Percentiles rank a stretch among this genome's conserved stretches.
Evolutionary conservation across 2,329 filamentous ascomycete species (phyloP).

Genomic region (Aspergillus fumigatus): DNA sequence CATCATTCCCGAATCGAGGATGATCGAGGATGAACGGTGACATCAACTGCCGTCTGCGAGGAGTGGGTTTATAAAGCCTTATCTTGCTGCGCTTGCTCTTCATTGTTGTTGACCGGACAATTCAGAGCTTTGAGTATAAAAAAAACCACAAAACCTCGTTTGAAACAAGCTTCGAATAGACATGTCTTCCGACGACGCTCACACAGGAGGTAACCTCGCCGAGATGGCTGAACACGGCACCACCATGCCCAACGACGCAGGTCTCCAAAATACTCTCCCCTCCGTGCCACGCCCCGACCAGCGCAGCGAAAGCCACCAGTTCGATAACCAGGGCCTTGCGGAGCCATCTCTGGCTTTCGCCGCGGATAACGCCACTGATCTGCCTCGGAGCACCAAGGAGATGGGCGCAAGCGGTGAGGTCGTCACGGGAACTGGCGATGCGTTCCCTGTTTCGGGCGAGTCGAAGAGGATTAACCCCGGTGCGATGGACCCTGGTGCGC

Average conservation of each 20-base stretch:
- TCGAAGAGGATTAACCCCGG: constrained; percentile 29
- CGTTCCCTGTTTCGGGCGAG: constrained; percentile 34
- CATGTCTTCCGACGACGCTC: constrained; percentile 18
- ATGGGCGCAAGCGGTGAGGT: constrained; percentile 32
- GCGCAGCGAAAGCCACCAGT: constrained; percentile 26
- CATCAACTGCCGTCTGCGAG: constrained; percentile 3
- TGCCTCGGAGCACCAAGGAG: constrained; percentile 4
- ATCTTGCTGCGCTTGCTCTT: not conserved
- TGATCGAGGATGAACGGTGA: constrained; percentile 1
- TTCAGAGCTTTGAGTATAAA: no score
- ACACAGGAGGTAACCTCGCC: constrained; percentile 36
- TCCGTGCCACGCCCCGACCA: constrained; percentile 48
- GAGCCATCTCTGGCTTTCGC: constrained; percentile 36
- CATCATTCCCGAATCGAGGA: constrained; percentile 3
- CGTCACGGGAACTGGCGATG: constrained; percentile 39
- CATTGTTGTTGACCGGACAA: not conserved
- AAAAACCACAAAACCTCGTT: not conserved
- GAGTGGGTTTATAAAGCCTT: not conserved
- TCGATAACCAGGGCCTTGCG: constrained; percentile 34
- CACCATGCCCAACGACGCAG: constrained; percentile 45
- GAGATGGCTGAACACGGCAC: constrained; percentile 38
- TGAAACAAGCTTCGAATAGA: not conserved
- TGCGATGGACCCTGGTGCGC: constrained; percentile 31
- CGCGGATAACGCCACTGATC: constrained; percentile 45
- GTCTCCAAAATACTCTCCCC: constrained; percentile 41